phyloP scores from a whole-genome alignment of 148 eudicot genomes.

The Agrostemma githago region DNA sequence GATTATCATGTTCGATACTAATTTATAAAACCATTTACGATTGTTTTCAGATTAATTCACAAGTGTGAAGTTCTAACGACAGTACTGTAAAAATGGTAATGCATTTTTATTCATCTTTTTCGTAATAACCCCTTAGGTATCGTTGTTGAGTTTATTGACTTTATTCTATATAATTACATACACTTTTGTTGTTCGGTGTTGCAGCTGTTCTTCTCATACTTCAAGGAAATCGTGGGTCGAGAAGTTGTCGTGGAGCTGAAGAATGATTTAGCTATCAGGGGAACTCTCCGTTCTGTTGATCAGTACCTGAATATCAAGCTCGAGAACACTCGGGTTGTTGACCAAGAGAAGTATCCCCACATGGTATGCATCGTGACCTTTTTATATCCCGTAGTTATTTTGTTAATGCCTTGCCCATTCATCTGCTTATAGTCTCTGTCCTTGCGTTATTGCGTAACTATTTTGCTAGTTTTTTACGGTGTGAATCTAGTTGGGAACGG shows the following conservation, averaged over 20 bases:
- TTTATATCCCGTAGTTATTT: neutral
- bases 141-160: neutral
- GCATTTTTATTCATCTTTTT: neutral
- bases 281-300: slow-evolving; percentile 95
- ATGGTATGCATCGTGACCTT: slow-evolving; percentile 46
- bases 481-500: neutral
- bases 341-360: slow-evolving; percentile 96
- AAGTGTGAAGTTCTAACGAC: neutral
- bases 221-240: slow-evolving; percentile 87
- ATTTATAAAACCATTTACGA: neutral
- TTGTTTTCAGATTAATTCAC: neutral
- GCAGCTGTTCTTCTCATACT: slow-evolving; percentile 96
- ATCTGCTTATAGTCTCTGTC: neutral
- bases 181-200: slow-evolving; percentile 1
- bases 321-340: slow-evolving; percentile 94
- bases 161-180: too few relatives aligned
- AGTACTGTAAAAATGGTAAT: slow-evolving; percentile 24
- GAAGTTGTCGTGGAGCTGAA: slow-evolving; percentile 95
- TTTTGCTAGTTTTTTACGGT: neutral
- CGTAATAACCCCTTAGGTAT: neutral
- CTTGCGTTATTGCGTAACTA: neutral
- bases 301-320: slow-evolving; percentile 95
- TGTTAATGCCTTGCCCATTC: neutral
- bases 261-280: slow-evolving; percentile 87
- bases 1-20: neutral